A percentile compares a stretch with the other conserved stretches of the same genome.
Conservation (phyloP, 2,329 filamentous ascomycete species). For the Fusarium mangiferae region DNA sequence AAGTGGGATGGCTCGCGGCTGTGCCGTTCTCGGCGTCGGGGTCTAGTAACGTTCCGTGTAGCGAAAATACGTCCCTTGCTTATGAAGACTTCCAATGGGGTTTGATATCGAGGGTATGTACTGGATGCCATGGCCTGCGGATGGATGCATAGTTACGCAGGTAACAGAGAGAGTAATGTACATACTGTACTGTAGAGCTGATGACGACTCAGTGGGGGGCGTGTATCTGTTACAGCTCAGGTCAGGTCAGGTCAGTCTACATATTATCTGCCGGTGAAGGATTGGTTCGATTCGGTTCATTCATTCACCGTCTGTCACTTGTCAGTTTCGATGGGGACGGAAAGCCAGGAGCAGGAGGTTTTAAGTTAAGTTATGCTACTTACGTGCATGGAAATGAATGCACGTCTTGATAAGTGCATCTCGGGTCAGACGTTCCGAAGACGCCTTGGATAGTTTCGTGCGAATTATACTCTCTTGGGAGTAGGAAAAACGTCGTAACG, state of each 20-base stretch:
- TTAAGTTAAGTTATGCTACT: neutral
- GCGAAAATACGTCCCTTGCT: constrained; percentile 7
- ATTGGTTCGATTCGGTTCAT: neutral
- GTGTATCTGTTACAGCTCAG: constrained; percentile 2
- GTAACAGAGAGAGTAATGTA: neutral
- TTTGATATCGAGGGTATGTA: neutral
- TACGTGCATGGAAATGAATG: constrained; percentile 6
- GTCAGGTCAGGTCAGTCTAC: neutral
- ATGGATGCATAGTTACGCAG: neutral
- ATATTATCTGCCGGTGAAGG: neutral
- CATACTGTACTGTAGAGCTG: neutral
- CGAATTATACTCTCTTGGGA: neutral
- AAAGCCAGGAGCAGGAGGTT: neutral
- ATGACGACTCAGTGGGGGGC: constrained; percentile 21
- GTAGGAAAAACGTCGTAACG: neutral
- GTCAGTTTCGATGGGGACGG: constrained; percentile 13
- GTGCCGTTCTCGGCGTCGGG: constrained; percentile 1
- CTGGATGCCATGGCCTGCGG: neutral
- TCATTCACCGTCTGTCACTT: constrained; percentile 19
- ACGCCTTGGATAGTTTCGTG: neutral
- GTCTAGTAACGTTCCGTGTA: neutral
- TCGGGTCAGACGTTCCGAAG: neutral
- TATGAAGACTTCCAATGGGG: neutral
- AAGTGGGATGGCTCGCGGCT: neutral
- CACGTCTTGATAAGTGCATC: constrained; percentile 3